Percentiles rank a stretch among this genome's conserved stretches.
phyloP scores from a whole-genome alignment of 768 basidiomycete species.

The Mycena amicta region DNA sequence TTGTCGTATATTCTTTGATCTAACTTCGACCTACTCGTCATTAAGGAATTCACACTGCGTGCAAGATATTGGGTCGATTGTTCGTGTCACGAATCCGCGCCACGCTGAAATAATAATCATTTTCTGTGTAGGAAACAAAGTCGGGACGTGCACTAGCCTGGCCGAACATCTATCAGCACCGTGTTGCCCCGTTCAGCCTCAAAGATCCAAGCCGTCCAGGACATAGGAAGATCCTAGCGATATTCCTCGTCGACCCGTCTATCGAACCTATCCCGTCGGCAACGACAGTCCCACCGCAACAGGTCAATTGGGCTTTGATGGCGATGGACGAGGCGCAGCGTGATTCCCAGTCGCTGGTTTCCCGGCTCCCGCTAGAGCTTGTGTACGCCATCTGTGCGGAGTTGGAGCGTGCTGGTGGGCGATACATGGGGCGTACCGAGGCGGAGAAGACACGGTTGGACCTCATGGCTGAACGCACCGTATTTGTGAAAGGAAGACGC shows the following conservation, averaged over 20 bases:
- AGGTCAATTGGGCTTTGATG: conserved; percentile 27
- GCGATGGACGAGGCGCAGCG: conserved; percentile 12
- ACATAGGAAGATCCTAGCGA: conserved; percentile 39
- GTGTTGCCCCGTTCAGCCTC: conserved; percentile 38
- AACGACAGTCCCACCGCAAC: conserved; percentile 34
- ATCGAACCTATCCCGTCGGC: conserved; percentile 31
- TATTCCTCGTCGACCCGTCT: conserved; percentile 42
- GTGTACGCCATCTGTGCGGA: background rate
- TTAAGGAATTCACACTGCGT: conserved; percentile 14
- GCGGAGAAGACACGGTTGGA: conserved; percentile 16
- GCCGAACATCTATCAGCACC: conserved; percentile 42
- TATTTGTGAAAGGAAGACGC: conserved; percentile 3
- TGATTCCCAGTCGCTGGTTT: conserved; percentile 1
- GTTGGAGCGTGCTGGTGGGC: background rate
- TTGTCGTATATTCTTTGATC: background rate
- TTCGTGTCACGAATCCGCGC: background rate
- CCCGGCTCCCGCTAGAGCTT: conserved; percentile 12
- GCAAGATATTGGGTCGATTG: conserved; percentile 31
- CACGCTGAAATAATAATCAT: background rate
- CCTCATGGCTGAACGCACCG: conserved; percentile 25
- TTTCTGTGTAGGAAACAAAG: conserved; percentile 17
- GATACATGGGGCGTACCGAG: conserved; percentile 5
- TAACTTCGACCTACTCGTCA: background rate
- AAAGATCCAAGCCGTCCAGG: conserved; percentile 35
- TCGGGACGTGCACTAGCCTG: conserved; percentile 36